phyloP scores from a whole-genome alignment of 2,329 filamentous ascomycete genomes.

The Cylindrodendrum hubeiense region DNA sequence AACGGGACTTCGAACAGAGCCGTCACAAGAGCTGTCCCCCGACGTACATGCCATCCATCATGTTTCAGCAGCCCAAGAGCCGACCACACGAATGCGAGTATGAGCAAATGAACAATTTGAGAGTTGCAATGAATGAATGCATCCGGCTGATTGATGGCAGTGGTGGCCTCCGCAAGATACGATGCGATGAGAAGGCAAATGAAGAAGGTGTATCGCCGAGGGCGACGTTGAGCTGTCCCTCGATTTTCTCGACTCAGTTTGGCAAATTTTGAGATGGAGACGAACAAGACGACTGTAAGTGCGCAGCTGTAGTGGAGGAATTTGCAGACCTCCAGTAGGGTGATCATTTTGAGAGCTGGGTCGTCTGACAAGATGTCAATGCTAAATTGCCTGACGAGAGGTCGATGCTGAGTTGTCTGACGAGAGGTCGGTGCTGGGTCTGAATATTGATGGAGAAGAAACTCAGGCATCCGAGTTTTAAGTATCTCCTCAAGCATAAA shows the following conservation, averaged over 20 bases:
- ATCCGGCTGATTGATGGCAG: background rate
- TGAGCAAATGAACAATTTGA: background rate
- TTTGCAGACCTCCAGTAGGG: background rate
- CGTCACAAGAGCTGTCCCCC: constrained; percentile 1
- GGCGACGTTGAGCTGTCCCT: background rate
- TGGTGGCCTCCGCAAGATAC: background rate
- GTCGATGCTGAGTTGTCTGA: background rate
- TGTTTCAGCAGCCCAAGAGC: background rate
- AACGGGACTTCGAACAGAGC: constrained; percentile 29
- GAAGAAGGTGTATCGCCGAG: background rate
- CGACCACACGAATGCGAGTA: constrained; percentile 8
- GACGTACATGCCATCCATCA: background rate
- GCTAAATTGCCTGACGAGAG: background rate
- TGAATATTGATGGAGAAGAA: background rate
- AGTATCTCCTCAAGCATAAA: background rate
- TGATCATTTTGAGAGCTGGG: background rate
- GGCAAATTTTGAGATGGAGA: constrained; percentile 2
- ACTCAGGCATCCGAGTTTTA: background rate
- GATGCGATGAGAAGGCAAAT: constrained; percentile 9
- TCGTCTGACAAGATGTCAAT: background rate
- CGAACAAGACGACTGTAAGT: background rate
- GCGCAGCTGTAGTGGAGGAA: constrained; percentile 34
- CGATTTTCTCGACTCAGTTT: background rate
- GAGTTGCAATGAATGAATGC: background rate
- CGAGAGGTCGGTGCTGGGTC: background rate